These are phyloP conservation scores for Sphagnum magellanicum DNA, from an alignment of 228 moss, liverwort and hornwort species.

Conservation along the genomic window DNA sequence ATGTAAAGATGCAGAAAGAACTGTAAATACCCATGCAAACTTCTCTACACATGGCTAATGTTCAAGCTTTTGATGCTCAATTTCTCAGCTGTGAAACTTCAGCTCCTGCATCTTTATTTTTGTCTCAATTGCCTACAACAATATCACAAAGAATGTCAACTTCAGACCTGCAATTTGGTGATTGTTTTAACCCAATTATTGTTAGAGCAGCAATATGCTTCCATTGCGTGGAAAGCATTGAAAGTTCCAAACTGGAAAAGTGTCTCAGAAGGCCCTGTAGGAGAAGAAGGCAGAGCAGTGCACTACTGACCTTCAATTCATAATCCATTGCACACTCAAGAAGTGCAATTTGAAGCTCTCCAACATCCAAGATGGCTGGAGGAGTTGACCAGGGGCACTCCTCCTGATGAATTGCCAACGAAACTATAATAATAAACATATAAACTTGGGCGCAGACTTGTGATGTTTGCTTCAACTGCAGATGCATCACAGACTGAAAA, in stretches of 20 bases:
- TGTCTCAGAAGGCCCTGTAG: background rate
- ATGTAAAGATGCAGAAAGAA: background rate
- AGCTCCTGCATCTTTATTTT: constrained; percentile 40
- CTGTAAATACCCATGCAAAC: background rate
- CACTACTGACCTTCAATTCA: constrained; percentile 36
- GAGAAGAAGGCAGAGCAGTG: background rate
- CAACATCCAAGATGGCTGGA: constrained; percentile 27
- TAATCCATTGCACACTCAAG: constrained; percentile 55
- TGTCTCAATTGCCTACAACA: constrained; percentile 37
- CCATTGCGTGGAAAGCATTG: background rate
- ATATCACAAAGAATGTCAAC: background rate
- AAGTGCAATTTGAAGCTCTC: constrained; percentile 43
- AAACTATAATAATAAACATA: background rate
- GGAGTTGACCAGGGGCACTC: constrained; percentile 11
- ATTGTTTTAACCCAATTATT: background rate
- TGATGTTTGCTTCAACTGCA: too few species aligned
- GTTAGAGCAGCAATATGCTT: background rate
- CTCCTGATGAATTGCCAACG: constrained; percentile 25
- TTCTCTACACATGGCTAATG: constrained; percentile 5
- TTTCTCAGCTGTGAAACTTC: constrained; percentile 7
- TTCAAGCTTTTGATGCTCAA: constrained; percentile 12
- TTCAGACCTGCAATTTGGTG: background rate
- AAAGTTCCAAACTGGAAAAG: background rate
- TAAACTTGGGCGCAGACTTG: too few species aligned
- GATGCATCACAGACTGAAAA: too few species aligned